Percentiles rank a stretch among this genome's conserved stretches.
Conservation (phyloP, 1,139 yeast genomes). For the Hansenula lynferdii region DNA sequence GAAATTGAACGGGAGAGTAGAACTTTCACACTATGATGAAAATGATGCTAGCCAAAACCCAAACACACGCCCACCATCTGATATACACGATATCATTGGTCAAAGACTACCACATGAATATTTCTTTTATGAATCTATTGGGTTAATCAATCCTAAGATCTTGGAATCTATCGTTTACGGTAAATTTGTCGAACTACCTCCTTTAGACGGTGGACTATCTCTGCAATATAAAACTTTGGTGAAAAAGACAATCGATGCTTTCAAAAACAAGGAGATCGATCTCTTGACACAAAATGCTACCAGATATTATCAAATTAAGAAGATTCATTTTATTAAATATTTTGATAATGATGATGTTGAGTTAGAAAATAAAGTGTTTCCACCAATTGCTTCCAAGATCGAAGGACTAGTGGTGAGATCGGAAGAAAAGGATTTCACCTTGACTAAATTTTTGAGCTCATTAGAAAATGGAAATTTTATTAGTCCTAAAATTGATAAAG, state of each 20-base stretch:
- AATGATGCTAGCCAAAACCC: slow-evolving; percentile 2
- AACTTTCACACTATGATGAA: slow-evolving; percentile 37
- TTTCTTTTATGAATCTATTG: slow-evolving; percentile 76
- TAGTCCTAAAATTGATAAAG: slow-evolving; percentile 28
- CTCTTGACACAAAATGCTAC: slow-evolving; percentile 69
- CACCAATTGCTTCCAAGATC: slow-evolving; percentile 38
- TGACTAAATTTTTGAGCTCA: slow-evolving; percentile 22
- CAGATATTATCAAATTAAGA: slow-evolving; percentile 81
- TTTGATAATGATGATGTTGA: slow-evolving; percentile 45
- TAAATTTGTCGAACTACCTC: slow-evolving; percentile 56
- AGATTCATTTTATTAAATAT: slow-evolving; percentile 55
- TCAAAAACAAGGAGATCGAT: slow-evolving; percentile 59
- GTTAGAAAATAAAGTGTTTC: slow-evolving; percentile 49
- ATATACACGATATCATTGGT: slow-evolving; percentile 78
- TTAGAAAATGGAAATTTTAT: slow-evolving; percentile 29
- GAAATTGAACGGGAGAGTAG: slow-evolving; percentile 66
- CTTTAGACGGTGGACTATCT: slow-evolving; percentile 62
- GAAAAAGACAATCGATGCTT: slow-evolving; percentile 38
- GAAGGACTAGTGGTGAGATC: slow-evolving; percentile 32
- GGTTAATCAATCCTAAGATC: slow-evolving; percentile 61
- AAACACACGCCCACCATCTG: slow-evolving; percentile 59
- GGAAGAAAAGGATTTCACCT: slow-evolving; percentile 21
- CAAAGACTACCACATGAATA: slow-evolving; percentile 86
- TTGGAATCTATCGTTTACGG: slow-evolving; percentile 70
- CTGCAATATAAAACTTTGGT: slow-evolving; percentile 56